These are phyloP conservation scores for Penicillium sp. DNA, from an alignment of 2,329 filamentous ascomycete genomes.

Conservation along the genomic window DNA sequence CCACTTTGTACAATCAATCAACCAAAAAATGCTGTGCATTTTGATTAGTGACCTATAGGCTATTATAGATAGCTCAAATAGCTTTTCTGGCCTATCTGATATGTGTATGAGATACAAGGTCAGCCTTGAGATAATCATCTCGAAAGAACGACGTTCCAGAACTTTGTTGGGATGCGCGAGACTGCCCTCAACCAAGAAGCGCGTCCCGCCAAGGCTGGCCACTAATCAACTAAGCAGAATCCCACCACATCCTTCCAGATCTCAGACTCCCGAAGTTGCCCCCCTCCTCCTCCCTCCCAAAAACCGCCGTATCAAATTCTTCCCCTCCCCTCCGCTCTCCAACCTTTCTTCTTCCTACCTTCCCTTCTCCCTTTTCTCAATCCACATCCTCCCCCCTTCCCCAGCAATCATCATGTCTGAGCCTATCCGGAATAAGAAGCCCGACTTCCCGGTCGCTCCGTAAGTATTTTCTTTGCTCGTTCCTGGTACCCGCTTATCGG, in stretches of 20 bases:
- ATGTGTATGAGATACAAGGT: not conserved
- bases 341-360: conserved; percentile 20
- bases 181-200: conserved; percentile 28
- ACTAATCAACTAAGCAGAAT: conserved; percentile 24
- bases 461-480: conserved; percentile 48
- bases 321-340: conserved; percentile 31
- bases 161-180: conserved; percentile 34
- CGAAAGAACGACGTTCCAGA: not conserved
- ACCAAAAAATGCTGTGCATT: too few relatives aligned
- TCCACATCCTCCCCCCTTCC: conserved; percentile 4
- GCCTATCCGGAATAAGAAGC: conserved; percentile 68
- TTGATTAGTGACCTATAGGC: not conserved
- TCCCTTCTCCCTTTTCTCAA: conserved; percentile 5
- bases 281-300: conserved; percentile 21
- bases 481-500: conserved; percentile 25
- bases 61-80: not conserved
- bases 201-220: conserved; percentile 44
- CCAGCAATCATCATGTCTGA: conserved; percentile 58
- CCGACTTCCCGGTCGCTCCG: conserved; percentile 63
- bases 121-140: not conserved
- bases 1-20: not conserved
- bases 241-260: conserved; percentile 32
- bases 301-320: conserved; percentile 40
- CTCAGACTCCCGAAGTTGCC: not conserved
- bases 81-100: too few relatives aligned